Conservation (phyloP, 2,329 filamentous ascomycete species). For the Thielaviopsis euricoi region DNA sequence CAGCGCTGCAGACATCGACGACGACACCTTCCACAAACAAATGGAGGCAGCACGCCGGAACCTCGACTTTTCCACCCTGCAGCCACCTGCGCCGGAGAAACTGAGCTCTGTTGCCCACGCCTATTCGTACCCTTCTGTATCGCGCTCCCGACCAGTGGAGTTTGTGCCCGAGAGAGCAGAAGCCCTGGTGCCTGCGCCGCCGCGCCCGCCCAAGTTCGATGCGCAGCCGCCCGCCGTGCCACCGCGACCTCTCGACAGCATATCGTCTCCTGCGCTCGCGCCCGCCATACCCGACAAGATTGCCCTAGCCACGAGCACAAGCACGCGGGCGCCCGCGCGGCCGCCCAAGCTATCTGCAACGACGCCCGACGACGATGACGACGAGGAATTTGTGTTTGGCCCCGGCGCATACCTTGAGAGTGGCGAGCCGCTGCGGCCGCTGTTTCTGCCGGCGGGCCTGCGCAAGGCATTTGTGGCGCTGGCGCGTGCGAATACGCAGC, state of each 20-base stretch:
- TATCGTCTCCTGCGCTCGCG: no score
- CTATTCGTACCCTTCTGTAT: conserved; percentile 36
- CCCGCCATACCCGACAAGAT: no score
- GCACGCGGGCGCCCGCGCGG: conserved; percentile 1
- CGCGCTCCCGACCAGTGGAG: conserved; percentile 31
- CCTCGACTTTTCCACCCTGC: conserved; percentile 20
- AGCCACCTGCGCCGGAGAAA: conserved; percentile 16
- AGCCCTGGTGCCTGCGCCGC: conserved; percentile 16
- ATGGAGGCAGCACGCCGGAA: conserved; percentile 36
- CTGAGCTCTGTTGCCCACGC: conserved; percentile 10
- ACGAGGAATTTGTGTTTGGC: conserved; percentile 60
- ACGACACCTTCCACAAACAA: conserved; percentile 30
- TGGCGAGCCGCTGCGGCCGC: conserved; percentile 66
- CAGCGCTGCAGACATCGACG: conserved; percentile 15
- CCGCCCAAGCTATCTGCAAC: conserved; percentile 5
- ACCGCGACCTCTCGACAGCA: not conserved
- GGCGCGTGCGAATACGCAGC: conserved; percentile 58
- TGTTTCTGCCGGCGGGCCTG: conserved; percentile 69
- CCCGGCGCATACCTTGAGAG: conserved; percentile 82
- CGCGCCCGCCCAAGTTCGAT: conserved; percentile 17
- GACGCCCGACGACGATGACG: conserved; percentile 22
- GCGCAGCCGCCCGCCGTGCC: not conserved
- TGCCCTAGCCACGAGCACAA: no score
- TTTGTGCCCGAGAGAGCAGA: conserved; percentile 21
- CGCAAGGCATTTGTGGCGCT: conserved; percentile 58